Evolutionary conservation across 306 rosid species (phyloP), one percentile per base, ranked within the genome.

Genomic region (Coriaria nepalensis): DNA sequence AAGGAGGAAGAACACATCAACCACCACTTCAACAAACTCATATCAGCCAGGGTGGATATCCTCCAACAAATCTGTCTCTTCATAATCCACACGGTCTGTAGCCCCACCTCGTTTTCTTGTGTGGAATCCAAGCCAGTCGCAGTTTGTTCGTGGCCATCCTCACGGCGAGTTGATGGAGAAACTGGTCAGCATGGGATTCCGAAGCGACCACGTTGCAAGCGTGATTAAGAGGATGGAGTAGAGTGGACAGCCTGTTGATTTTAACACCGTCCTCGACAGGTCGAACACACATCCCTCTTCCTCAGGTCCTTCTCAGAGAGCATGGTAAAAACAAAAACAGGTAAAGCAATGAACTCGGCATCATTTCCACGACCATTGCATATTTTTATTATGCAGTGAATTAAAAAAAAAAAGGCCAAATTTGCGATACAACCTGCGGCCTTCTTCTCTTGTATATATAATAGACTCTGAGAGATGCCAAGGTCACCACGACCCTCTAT

Each of bases 221-320:
- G 83, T 92, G 57, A 92, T 92, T 63, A 93, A 82, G 70, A 79
- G 94, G 78, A 79, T 92, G 98, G 96, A 92, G 73, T 96, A 82
- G 55, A 82, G 79, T 39, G 93, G 98, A n/a, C 94, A 85, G 52
- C 77, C 93, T 9, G 60, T 85, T 9, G 94, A 92, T 66, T 92
- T 79, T 64, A 92, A 92, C 61, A 64, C 87, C 0, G 93, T 92
- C 54, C 80, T 92, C 12, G 98, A 92, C 69, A 71, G 93, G 77
- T 62, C 85, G 83, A 82, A 55, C 47, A 74, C 57, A 64, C 87
- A 76, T 6, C 20, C 36, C 50, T 13, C 63, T 40, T 39, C 78
- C 33, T 78, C 92, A 8, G 68, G 66, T 40, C 77, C 55, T 33
- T 75, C 87, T 7, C 97, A 77, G 70, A 76, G 93, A 61, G 90